A percentile compares a stretch with the other conserved stretches of the same genome.
Conservation (phyloP, 768 basidiomycete genomes). For the Lepiota brunneoincarnata region DNA sequence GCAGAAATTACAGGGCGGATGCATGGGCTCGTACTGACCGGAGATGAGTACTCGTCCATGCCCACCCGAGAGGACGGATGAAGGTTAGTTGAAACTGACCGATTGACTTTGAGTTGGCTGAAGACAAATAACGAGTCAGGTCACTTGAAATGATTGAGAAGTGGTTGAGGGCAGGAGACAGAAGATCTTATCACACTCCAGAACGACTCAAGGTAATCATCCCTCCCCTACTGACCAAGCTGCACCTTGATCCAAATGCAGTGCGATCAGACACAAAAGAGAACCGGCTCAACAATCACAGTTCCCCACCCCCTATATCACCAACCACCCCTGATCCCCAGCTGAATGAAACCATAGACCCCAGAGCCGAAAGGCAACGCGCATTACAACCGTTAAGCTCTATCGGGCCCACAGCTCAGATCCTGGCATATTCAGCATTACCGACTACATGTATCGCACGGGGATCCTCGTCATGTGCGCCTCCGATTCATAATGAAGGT, state of each 20-base stretch:
- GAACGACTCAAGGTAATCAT: conserved; percentile 88
- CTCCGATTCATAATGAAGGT: conserved; percentile 42
- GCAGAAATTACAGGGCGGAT: too few relatives aligned
- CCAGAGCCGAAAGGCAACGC: conserved; percentile 71
- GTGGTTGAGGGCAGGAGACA: too few relatives aligned
- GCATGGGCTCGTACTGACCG: too few relatives aligned
- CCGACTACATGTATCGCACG: conserved; percentile 99
- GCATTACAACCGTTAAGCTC: background rate
- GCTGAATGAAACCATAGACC: conserved; percentile 46
- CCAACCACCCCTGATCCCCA: background rate
- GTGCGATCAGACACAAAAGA: conserved; percentile 77
- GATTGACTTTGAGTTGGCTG: too few relatives aligned
- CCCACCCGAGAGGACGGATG: too few relatives aligned
- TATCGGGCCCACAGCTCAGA: background rate
- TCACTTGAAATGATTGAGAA: too few relatives aligned
- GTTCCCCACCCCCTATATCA: conserved; percentile 14
- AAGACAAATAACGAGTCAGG: too few relatives aligned
- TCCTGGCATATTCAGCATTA: conserved; percentile 63
- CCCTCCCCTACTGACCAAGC: background rate
- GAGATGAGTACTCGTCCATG: too few relatives aligned
- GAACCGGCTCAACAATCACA: conserved; percentile 85
- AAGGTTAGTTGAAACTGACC: too few relatives aligned
- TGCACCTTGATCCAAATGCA: background rate
- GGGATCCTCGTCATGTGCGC: too few relatives aligned
- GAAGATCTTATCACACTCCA: conserved; percentile 89